Evolutionary conservation across 768 basidiomycete genomes (phyloP).

Genomic region (Termitomyces sp.): DNA sequence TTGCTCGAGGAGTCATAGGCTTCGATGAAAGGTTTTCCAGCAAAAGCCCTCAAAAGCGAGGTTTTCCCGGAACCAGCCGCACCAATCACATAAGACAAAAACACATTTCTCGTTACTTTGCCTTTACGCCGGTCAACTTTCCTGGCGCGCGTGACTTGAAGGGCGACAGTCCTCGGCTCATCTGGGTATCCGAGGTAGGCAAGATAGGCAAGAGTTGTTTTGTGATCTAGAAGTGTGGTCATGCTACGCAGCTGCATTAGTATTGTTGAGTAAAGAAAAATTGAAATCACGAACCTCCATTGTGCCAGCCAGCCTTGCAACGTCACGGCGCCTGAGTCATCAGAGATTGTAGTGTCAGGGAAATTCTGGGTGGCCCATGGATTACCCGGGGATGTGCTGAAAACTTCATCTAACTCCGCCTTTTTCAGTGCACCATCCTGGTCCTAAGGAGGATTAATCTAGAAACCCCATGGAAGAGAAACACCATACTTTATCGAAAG

Average conservation of each 20-base stretch:
- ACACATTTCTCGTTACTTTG: slow-evolving; percentile 88
- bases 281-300: slow-evolving; percentile 71
- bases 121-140: slow-evolving; percentile 84
- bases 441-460: slow-evolving; percentile 52
- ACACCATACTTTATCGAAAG: slow-evolving; percentile 78
- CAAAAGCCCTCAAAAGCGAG: slow-evolving; percentile 78
- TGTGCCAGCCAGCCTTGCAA: slow-evolving; percentile 97
- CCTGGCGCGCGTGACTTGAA: slow-evolving; percentile 82
- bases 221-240: slow-evolving; percentile 95
- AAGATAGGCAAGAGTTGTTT: slow-evolving; percentile 88
- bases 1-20: slow-evolving; percentile 87
- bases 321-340: slow-evolving; percentile 89
- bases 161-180: slow-evolving; percentile 75
- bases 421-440: slow-evolving; percentile 91
- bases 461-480: background rate
- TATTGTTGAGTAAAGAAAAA: background rate
- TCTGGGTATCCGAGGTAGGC: slow-evolving; percentile 92
- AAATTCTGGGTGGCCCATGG: slow-evolving; percentile 95
- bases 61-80: slow-evolving; percentile 98
- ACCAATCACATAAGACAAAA: slow-evolving; percentile 90
- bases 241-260: slow-evolving; percentile 53
- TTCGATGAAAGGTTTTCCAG: slow-evolving; percentile 73
- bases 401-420: slow-evolving; percentile 81
- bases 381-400: slow-evolving; percentile 93
- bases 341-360: slow-evolving; percentile 84